A percentile compares a stretch with the other conserved stretches of the same genome.
These are phyloP conservation scores for Cyberlindnera mycetangii DNA, from an alignment of 805 yeast species.

Conservation along the genomic window DNA sequence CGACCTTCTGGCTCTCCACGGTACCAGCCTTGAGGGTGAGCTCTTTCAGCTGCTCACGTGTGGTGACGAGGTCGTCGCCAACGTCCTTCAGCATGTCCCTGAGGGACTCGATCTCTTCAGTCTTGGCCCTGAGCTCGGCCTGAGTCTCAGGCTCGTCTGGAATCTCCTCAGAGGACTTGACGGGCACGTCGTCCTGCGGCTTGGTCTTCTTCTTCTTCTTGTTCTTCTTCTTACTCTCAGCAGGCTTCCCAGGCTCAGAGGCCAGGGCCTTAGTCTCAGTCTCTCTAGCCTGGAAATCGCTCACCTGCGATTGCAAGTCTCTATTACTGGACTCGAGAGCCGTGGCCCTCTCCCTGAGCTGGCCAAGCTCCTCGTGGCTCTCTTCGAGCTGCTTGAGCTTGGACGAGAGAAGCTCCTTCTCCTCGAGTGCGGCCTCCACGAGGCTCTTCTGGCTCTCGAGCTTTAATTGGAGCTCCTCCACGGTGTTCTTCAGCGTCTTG, in stretches of 20 bases:
- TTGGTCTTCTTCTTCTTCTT: constrained; percentile 24
- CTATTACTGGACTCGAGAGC: background rate
- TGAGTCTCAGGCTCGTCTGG: no score
- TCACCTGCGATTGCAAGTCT: background rate
- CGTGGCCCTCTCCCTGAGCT: background rate
- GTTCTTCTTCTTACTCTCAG: no score
- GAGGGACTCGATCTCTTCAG: constrained; percentile 64
- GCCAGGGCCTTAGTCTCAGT: no score
- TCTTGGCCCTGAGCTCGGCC: constrained; percentile 36
- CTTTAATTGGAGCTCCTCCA: constrained; percentile 13
- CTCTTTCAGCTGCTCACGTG: constrained; percentile 55
- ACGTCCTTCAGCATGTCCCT: constrained; percentile 74
- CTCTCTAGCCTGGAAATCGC: background rate
- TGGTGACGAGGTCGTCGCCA: constrained; percentile 76
- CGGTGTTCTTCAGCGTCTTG: constrained; percentile 7
- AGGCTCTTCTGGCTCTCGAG: constrained; percentile 7
- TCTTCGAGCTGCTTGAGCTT: background rate
- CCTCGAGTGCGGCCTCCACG: constrained; percentile 2
- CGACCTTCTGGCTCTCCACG: constrained; percentile 24
- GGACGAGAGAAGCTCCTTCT: constrained; percentile 6
- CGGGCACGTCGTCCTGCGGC: constrained; percentile 17
- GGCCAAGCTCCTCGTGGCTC: background rate
- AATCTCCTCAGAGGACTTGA: constrained; percentile 27
- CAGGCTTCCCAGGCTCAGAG: no score
- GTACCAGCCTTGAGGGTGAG: constrained; percentile 19